Base-by-base conservation (phyloP, 2,329 filamentous ascomycete species). In the Domatiomyces globalis region DNA sequence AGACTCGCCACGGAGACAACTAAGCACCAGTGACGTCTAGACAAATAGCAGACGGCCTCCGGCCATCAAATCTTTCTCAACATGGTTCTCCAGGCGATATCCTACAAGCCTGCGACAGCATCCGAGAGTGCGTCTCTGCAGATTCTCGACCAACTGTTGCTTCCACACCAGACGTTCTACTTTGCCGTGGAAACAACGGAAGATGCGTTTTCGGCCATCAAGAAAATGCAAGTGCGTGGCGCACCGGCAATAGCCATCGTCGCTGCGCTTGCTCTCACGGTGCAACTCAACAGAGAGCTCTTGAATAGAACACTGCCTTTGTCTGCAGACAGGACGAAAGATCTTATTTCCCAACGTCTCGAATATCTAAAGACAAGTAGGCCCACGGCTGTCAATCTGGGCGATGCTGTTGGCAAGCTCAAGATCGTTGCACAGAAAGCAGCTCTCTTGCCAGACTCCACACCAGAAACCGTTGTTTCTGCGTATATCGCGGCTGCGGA, bases 241-340 rank as follows among this genome's bases (percentile, higher is more conserved):
- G 92, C 92, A 4, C 92, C 92, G 0, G 92, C 92, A 45, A 98
- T 98, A 66, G 92, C 92, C 45, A 96, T 98, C 58, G 92, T 98
- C n/a, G 92, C 92, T 19, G 86, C 85, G 18, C 77, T 98, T 33
- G 83, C 86, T 1, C 78, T 95, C 36, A 89, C 88, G 1, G 86
- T 95, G 7, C 90, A 96, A 66, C 70, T 96, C 7, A 73, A 80
- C 48, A 77, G 62, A 53, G 18, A 36, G 17, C 36, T 49, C 5
- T 69, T 67, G 6, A 43, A 57, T 19, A 58, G 60, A 15, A 73
- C 72, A 57, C 60, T 75, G 5, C 70, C 77, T 1, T 56, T 68
- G 33, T 67, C 71, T 3, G 75, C 78, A 0, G 80, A 84, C 46
- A 77, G 84, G 48, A 49, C 54, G 4, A 69, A 69, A 49, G 60